Percentiles rank a stretch among this genome's conserved stretches.
Evolutionary conservation across 164 flowering plant species (phyloP).

Genomic region (Dillenia turbinata): DNA sequence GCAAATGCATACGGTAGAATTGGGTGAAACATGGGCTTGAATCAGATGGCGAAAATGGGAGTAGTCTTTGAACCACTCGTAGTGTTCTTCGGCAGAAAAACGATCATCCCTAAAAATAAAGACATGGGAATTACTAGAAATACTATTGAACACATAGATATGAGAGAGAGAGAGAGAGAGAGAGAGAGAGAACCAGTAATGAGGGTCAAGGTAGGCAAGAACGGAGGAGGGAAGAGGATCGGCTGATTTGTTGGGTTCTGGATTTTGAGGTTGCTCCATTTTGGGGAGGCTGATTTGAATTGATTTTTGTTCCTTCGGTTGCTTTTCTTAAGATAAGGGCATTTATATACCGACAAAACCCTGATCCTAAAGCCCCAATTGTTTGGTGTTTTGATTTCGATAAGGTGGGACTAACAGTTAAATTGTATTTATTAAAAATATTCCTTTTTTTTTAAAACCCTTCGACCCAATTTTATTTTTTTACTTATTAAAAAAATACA

Average conservation of each 20-base stretch:
- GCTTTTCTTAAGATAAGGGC: too few relatives aligned
- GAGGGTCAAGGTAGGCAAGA: slow-evolving; percentile 53
- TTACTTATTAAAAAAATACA: too few relatives aligned
- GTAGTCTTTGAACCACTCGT: slow-evolving; percentile 94
- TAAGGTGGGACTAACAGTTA: too few relatives aligned
- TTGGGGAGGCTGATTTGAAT: too few relatives aligned
- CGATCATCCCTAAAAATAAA: slow-evolving; percentile 59
- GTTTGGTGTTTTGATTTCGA: too few relatives aligned
- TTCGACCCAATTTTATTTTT: too few relatives aligned
- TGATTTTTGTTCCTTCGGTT: too few relatives aligned
- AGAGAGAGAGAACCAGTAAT: slow-evolving; percentile 45
- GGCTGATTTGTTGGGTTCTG: too few relatives aligned
- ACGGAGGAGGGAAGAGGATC: slow-evolving; percentile 31
- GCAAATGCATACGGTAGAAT: slow-evolving; percentile 36
- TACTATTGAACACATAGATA: neutral
- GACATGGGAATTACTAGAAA: neutral
- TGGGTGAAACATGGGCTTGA: slow-evolving; percentile 33
- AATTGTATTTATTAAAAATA: too few relatives aligned
- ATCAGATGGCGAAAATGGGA: slow-evolving; percentile 83
- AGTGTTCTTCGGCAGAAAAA: slow-evolving; percentile 74
- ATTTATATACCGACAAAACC: too few relatives aligned
- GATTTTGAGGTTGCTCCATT: neutral
- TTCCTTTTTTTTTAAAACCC: too few relatives aligned
- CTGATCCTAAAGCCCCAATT: too few relatives aligned
- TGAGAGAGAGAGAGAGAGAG: neutral